Evolutionary conservation across 2,329 filamentous ascomycete species (phyloP).

Genomic region (Ophiostoma perfectum): DNA sequence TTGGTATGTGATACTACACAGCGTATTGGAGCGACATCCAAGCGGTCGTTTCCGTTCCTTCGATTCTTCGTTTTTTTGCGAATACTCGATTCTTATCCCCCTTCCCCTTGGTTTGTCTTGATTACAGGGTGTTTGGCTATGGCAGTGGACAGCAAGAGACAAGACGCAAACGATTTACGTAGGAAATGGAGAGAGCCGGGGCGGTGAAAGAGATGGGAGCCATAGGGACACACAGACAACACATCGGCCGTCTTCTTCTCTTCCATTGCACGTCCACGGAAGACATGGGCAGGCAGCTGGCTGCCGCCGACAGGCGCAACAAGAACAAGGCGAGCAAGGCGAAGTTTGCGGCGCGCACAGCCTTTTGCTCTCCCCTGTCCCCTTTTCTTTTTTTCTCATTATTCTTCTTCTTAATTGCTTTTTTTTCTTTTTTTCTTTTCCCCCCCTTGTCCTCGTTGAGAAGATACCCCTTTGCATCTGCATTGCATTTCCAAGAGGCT

Average conservation of each 20-base stretch:
- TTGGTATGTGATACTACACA: constrained; percentile 1
- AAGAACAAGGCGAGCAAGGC: background rate
- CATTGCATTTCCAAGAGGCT: background rate
- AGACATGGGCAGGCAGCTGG: background rate
- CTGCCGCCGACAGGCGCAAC: background rate
- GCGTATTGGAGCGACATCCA: background rate
- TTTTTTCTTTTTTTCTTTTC: background rate
- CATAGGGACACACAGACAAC: background rate
- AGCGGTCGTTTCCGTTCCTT: background rate
- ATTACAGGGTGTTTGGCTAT: background rate
- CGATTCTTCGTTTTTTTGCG: too few species aligned
- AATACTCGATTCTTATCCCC: background rate
- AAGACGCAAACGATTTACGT: background rate
- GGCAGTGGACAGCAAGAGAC: background rate
- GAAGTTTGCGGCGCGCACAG: background rate
- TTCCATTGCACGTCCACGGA: background rate
- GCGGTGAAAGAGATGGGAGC: background rate
- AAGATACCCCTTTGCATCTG: background rate
- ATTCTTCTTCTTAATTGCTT: background rate
- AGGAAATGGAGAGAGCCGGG: background rate
- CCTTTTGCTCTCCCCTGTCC: background rate
- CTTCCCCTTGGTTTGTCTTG: background rate
- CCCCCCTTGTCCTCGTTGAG: background rate
- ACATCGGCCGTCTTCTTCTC: background rate
- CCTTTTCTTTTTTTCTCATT: background rate